phyloP scores from a whole-genome alignment of 2,329 filamentous ascomycete genomes.

The Pseudocercospora macadamiae region DNA sequence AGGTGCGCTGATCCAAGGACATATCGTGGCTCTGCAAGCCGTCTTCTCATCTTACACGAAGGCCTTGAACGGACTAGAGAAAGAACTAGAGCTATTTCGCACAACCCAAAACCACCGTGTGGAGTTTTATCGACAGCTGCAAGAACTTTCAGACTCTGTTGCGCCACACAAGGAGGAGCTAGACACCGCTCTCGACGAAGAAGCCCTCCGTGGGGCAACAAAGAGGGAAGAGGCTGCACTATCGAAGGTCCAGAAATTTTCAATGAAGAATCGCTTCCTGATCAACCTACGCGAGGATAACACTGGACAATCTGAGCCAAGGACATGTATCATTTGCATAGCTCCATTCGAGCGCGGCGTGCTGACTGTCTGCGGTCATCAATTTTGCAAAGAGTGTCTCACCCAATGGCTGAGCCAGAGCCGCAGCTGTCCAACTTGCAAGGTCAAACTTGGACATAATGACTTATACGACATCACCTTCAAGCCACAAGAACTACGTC shows the following conservation, averaged over 20 bases:
- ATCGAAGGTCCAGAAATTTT: slow-evolving; percentile 62
- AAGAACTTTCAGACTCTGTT: slow-evolving; percentile 87
- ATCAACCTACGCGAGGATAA: slow-evolving; percentile 64
- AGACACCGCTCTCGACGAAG: slow-evolving; percentile 59
- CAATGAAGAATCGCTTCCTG: slow-evolving; percentile 77
- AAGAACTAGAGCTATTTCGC: slow-evolving; percentile 76
- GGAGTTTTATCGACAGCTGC: slow-evolving; percentile 88
- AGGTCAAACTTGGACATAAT: slow-evolving; percentile 63
- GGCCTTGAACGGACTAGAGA: slow-evolving; percentile 57
- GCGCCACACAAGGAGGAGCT: slow-evolving; percentile 69
- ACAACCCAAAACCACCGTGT: slow-evolving; percentile 80
- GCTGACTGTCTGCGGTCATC: slow-evolving; percentile 85
- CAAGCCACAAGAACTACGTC: slow-evolving; percentile 72
- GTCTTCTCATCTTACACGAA: slow-evolving; percentile 59
- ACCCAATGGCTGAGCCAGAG: slow-evolving; percentile 74
- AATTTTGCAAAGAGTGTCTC: slow-evolving; percentile 90
- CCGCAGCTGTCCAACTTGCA: slow-evolving; percentile 83
- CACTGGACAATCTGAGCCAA: slow-evolving; percentile 56
- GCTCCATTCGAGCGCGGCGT: slow-evolving; percentile 75
- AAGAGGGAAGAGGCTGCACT: slow-evolving; percentile 56
- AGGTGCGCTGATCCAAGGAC: slow-evolving; percentile 63
- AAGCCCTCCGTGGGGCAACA: slow-evolving; percentile 47
- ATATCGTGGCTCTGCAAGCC: slow-evolving; percentile 63
- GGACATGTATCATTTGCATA: slow-evolving; percentile 86
- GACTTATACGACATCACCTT: slow-evolving; percentile 85